Evolutionary conservation across 495 filamentous ascomycete genomes (phyloP), one percentile per base, ranked within the genome.

Genomic region (Cercophora samala): DNA sequence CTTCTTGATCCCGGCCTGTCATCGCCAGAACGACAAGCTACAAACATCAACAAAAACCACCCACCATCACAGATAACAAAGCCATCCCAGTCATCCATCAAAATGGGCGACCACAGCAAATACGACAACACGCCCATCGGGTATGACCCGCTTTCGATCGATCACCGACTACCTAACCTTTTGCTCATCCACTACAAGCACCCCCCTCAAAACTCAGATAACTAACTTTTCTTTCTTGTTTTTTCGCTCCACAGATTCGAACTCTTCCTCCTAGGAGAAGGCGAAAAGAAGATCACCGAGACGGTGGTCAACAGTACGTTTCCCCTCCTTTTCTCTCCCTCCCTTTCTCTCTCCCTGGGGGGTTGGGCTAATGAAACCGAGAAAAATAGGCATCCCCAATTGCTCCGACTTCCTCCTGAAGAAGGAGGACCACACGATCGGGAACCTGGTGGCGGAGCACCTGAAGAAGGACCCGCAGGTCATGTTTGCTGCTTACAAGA

Each of bases 381-480:
- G 37, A n/a, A 25, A 53, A 52, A 17, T 62, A 96, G 93, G 93
- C 68, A 90, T 89, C 85, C 82, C 93, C 71, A 85, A 96, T 81
- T 83, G 87, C 70, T 89, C 93, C 19, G 90, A 96, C 75, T 98
- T 99, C 82, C 90, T 89, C 63, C 90, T 99, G 80, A 89, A 92
- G 76, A 97, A 97, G 78, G 96, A 99, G 75, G 96, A 99, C 75
- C 95, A 98, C 78, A 98, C 96, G 0, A 85, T 99, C 56, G 95
- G 88, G 66, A 97, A 98, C 75, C 84, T 98, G 66, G 85, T 99
- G 54, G 86, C 88, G 64, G 85, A 88, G 63, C 90, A 91, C 67
- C 90, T 98, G 58, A 84, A 92, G 72, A 88, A 91, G 74, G 89
- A 89, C 62, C 81, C 84, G 13, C 86, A 96, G 74, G 91, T 98